Conservation (phyloP, 192 early-diverging fungal genomes). For the Linnemannia elongata region DNA sequence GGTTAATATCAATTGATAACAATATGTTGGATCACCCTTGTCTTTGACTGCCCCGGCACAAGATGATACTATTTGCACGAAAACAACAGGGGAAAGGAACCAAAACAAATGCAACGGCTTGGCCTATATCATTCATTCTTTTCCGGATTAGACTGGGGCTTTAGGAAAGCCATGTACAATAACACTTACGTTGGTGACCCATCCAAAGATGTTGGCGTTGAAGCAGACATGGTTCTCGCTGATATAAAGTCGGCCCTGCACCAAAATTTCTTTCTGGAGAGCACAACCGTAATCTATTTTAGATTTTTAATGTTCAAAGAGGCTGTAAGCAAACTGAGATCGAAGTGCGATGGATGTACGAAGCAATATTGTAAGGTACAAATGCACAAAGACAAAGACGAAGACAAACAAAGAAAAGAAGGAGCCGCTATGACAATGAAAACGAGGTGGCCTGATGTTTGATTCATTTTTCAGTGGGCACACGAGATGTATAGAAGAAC, state of each 20-base stretch:
- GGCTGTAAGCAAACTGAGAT: neutral
- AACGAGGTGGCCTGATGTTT: neutral
- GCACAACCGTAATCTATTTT: slow-evolving; percentile 87
- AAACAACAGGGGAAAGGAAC: neutral
- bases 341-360: neutral
- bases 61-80: neutral
- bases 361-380: neutral
- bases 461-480: neutral
- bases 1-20: neutral
- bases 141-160: neutral
- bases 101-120: neutral
- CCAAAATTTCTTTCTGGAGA: slow-evolving; percentile 89
- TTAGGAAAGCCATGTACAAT: neutral
- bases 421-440: neutral
- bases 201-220: slow-evolving; percentile 92
- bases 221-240: slow-evolving; percentile 87
- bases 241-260: slow-evolving; percentile 89
- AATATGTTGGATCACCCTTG: neutral
- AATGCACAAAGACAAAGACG: neutral
- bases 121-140: neutral
- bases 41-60: neutral
- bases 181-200: slow-evolving; percentile 78
- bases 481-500: neutral
- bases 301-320: slow-evolving; percentile 8
- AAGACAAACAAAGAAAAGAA: neutral